Evolutionary conservation across 352 stramenopile genomes (phyloP).

Genomic region (Phytophthora rubi): DNA sequence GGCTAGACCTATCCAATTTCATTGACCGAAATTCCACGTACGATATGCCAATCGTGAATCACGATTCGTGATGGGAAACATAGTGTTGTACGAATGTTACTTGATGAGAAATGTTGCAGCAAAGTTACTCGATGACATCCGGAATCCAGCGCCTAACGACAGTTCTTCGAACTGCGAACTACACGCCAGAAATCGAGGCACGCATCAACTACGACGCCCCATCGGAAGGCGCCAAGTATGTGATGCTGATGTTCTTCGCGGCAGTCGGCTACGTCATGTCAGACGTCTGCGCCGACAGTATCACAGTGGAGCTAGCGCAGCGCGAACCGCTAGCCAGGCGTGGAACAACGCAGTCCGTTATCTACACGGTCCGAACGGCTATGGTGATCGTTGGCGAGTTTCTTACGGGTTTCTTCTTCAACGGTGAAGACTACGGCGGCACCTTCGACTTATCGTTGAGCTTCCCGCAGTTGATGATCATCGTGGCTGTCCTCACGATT

Average conservation of each 20-base stretch:
- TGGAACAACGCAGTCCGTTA: slow-evolving; percentile 45
- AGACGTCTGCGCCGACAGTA: slow-evolving; percentile 61
- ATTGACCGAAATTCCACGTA: too few species aligned
- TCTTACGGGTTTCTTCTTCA: slow-evolving; percentile 50
- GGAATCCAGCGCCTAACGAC: too few species aligned
- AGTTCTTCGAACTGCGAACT: too few species aligned
- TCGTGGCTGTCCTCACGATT: slow-evolving; percentile 28
- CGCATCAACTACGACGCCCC: slow-evolving; percentile 32
- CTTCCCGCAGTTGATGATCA: slow-evolving; percentile 42
- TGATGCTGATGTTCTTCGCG: slow-evolving; percentile 55
- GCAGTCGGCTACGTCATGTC: slow-evolving; percentile 67
- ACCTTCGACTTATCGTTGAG: slow-evolving; percentile 47
- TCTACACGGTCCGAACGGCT: slow-evolving; percentile 42
- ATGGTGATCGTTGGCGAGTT: slow-evolving; percentile 39
- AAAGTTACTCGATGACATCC: too few species aligned
- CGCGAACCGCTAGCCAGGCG: slow-evolving; percentile 36
- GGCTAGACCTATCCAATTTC: too few species aligned
- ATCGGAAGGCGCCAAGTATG: slow-evolving; percentile 35
- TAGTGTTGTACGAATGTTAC: too few species aligned
- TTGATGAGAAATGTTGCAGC: too few species aligned
- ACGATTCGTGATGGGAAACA: too few species aligned
- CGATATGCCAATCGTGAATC: too few species aligned
- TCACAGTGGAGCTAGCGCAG: slow-evolving; percentile 48
- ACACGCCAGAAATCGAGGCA: slow-evolving; percentile 27
- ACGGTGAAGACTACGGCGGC: slow-evolving; percentile 53